These are phyloP conservation scores for Aaosphaeria arxii DNA, from an alignment of 2,329 filamentous ascomycete species.

Conservation along the genomic window DNA sequence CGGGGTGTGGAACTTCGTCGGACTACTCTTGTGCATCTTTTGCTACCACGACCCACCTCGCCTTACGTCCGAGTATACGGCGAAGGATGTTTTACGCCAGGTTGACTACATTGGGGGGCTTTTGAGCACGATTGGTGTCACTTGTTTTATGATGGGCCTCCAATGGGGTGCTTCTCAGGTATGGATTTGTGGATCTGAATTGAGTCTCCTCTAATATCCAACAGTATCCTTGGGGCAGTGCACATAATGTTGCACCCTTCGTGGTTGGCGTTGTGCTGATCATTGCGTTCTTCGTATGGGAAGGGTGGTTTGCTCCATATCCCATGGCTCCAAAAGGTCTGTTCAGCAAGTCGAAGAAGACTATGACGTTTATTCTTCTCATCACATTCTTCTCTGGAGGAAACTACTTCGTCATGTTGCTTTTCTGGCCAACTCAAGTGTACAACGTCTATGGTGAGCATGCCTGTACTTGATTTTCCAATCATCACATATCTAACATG, in stretches of 20 bases:
- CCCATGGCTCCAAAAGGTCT: conserved; percentile 44
- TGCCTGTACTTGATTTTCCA: neutral
- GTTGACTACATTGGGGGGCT: conserved; percentile 32
- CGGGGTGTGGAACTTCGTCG: conserved; percentile 51
- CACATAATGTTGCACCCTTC: conserved; percentile 54
- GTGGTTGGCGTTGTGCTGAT: conserved; percentile 50
- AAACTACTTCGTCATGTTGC: conserved; percentile 32
- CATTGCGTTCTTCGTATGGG: conserved; percentile 53
- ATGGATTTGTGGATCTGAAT: conserved; percentile 1
- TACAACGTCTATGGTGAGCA: conserved; percentile 32
- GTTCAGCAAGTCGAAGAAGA: conserved; percentile 27
- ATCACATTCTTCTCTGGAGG: conserved; percentile 34
- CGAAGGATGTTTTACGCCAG: conserved; percentile 20
- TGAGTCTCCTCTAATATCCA: conserved; percentile 8
- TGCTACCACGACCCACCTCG: conserved; percentile 40
- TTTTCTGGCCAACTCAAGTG: conserved; percentile 34
- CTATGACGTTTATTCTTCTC: conserved; percentile 28
- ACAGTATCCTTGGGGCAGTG: conserved; percentile 55
- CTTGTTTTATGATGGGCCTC: conserved; percentile 36
- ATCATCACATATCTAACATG: conserved; percentile 1
- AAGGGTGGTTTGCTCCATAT: conserved; percentile 34
- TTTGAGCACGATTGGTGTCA: conserved; percentile 26
- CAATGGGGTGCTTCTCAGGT: conserved; percentile 37
- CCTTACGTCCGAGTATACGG: conserved; percentile 39
- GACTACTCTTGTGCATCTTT: conserved; percentile 50